phyloP scores from a whole-genome alignment of 331 rosid species.

The Ulmus americana region DNA sequence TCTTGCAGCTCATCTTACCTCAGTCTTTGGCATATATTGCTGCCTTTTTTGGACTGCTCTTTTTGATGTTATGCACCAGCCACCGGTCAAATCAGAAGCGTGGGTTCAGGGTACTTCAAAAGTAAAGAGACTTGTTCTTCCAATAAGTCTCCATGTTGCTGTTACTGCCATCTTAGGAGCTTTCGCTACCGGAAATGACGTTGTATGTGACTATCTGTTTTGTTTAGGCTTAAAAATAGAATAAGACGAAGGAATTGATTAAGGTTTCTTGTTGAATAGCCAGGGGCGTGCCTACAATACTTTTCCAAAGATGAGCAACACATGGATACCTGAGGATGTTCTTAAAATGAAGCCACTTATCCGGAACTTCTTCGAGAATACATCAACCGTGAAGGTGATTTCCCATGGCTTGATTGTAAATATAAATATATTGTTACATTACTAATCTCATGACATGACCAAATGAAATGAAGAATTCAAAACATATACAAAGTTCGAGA shows the following conservation, averaged over 20 bases:
- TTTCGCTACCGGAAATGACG: constrained; percentile 90
- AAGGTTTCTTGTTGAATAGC: constrained; percentile 24
- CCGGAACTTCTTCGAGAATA: constrained; percentile 73
- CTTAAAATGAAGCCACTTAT: constrained; percentile 62
- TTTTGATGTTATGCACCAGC: constrained; percentile 86
- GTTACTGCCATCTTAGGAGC: constrained; percentile 86
- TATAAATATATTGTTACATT: not conserved
- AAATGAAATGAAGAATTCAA: not conserved
- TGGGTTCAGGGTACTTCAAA: constrained; percentile 89
- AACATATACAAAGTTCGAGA: too few species aligned
- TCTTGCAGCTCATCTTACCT: constrained; percentile 88
- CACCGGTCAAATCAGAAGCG: constrained; percentile 56
- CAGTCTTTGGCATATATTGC: constrained; percentile 76
- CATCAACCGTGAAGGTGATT: constrained; percentile 84
- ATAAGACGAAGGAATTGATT: not conserved
- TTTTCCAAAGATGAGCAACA: constrained; percentile 79
- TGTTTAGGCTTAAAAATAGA: constrained; percentile 3
- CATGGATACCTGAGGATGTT: constrained; percentile 70
- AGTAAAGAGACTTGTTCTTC: constrained; percentile 69
- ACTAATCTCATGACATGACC: not conserved
- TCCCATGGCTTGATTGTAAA: not conserved
- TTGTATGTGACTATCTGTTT: constrained; percentile 40
- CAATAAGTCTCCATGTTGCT: constrained; percentile 68
- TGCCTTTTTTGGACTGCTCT: constrained; percentile 89
- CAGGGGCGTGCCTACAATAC: constrained; percentile 89